Conservation (phyloP, 1,139 yeast species). For the Lodderomyces jiufengensis region DNA sequence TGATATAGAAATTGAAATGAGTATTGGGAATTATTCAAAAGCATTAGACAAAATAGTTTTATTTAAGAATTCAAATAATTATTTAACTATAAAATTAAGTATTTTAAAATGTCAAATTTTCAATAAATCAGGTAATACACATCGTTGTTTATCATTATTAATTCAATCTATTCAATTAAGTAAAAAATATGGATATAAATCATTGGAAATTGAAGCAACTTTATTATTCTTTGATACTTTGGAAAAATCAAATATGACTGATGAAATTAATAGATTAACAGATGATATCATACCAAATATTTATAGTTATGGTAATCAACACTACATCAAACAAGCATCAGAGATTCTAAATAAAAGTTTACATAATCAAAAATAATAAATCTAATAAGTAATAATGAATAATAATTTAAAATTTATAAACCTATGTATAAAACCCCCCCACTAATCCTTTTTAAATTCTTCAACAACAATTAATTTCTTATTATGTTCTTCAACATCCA, state of each 20-base stretch:
- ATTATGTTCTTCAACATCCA: slow-evolving; percentile 62
- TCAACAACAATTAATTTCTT: slow-evolving; percentile 5
- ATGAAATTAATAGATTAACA: slow-evolving; percentile 38
- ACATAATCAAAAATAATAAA: too few species aligned
- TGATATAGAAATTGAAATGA: slow-evolving; percentile 28
- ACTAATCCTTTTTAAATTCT: neutral
- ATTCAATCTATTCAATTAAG: slow-evolving; percentile 45
- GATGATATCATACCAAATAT: slow-evolving; percentile 38
- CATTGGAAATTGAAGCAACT: slow-evolving; percentile 39
- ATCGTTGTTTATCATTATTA: slow-evolving; percentile 41
- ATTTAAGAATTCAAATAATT: slow-evolving; percentile 22
- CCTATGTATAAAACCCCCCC: too few species aligned
- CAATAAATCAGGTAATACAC: slow-evolving; percentile 32
- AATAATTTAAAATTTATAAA: too few species aligned
- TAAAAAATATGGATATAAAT: slow-evolving; percentile 35
- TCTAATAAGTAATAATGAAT: neutral
- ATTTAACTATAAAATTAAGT: slow-evolving; percentile 40
- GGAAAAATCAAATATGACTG: slow-evolving; percentile 28
- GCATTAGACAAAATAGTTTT: slow-evolving; percentile 36
- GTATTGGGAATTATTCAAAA: slow-evolving; percentile 25
- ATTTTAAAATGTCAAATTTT: slow-evolving; percentile 43
- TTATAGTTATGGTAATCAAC: slow-evolving; percentile 28
- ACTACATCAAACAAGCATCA: too few species aligned
- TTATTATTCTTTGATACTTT: slow-evolving; percentile 36
- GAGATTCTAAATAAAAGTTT: too few species aligned